Conservation (phyloP, 805 yeast genomes). For the Wickerhamiella azyma region DNA sequence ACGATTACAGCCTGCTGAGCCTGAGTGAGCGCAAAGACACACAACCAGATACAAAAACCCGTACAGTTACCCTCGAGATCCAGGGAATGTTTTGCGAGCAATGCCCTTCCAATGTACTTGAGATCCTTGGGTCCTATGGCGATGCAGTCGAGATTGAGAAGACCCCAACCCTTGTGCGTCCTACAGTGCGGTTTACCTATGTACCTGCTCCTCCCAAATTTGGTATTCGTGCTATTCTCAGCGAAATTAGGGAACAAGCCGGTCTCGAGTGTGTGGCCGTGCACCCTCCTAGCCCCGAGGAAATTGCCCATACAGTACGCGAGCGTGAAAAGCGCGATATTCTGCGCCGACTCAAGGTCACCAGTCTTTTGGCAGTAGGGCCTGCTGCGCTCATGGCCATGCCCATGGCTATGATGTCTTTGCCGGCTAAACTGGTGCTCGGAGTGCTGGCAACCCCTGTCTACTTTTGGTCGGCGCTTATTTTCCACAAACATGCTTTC, state of each 20-base stretch:
- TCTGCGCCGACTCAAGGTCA: slow-evolving; percentile 28
- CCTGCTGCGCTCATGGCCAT: slow-evolving; percentile 56
- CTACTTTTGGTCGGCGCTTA: slow-evolving; percentile 59
- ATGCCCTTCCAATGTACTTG: slow-evolving; percentile 47
- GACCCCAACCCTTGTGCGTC: slow-evolving; percentile 40
- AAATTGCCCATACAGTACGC: slow-evolving; percentile 36
- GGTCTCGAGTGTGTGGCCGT: slow-evolving; percentile 40
- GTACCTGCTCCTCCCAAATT: slow-evolving; percentile 39
- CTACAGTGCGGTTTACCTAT: slow-evolving; percentile 51
- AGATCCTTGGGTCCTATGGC: slow-evolving; percentile 39
- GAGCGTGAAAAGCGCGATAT: slow-evolving; percentile 31
- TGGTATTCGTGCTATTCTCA: slow-evolving; percentile 42
- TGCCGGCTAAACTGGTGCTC: slow-evolving; percentile 43
- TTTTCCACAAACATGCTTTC: slow-evolving; percentile 54
- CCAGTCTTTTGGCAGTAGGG: slow-evolving; percentile 37
- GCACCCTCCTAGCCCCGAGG: slow-evolving; percentile 46
- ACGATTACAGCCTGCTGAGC: slow-evolving; percentile 37
- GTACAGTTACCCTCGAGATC: slow-evolving; percentile 44
- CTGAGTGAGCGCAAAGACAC: slow-evolving; percentile 34
- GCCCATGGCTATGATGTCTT: slow-evolving; percentile 33
- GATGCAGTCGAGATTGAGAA: slow-evolving; percentile 43
- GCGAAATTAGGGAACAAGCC: slow-evolving; percentile 34
- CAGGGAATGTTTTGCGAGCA: slow-evolving; percentile 59
- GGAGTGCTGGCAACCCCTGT: slow-evolving; percentile 57
- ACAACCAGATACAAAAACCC: slow-evolving; percentile 34